phyloP scores from a whole-genome alignment of 1,284 basidiomycete genomes.

The Rhodotorula sp. region DNA sequence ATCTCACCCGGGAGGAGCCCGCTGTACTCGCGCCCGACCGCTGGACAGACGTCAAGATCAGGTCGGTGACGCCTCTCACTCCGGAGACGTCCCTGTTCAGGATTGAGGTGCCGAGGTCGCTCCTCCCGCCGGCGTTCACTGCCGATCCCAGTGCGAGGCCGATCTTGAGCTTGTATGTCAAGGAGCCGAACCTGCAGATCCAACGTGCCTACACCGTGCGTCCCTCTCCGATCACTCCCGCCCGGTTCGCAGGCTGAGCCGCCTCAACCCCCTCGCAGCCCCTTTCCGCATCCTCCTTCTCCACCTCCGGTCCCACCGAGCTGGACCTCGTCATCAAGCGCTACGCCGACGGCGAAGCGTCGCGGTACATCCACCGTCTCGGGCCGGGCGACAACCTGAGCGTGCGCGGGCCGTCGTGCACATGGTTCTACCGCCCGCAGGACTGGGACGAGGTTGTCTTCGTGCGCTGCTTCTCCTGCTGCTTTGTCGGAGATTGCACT shows the following conservation, averaged over 20 bases:
- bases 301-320: slow-evolving; percentile 47
- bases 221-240: no score
- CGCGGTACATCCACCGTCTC: slow-evolving; percentile 75
- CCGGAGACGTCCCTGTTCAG: slow-evolving; percentile 65
- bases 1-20: neutral
- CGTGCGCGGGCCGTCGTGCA: slow-evolving; percentile 73
- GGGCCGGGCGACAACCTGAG: slow-evolving; percentile 66
- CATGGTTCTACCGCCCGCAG: slow-evolving; percentile 66
- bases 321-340: slow-evolving; percentile 46
- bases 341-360: slow-evolving; percentile 76
- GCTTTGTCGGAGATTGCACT: neutral
- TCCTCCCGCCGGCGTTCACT: slow-evolving; percentile 46
- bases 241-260: slow-evolving; percentile 47
- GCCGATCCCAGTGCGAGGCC: slow-evolving; percentile 32
- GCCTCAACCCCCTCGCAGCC: slow-evolving; percentile 47
- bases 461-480: slow-evolving; percentile 56
- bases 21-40: slow-evolving; percentile 58
- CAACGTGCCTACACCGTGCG: slow-evolving; percentile 71
- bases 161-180: slow-evolving; percentile 75
- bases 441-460: slow-evolving; percentile 75
- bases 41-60: slow-evolving; percentile 67
- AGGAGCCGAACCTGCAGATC: slow-evolving; percentile 85
- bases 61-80: slow-evolving; percentile 59
- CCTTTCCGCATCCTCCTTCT: slow-evolving; percentile 74
- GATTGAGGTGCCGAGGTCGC: slow-evolving; percentile 60